Evolutionary conservation across 2,329 filamentous ascomycete genomes (phyloP), one percentile per base, ranked within the genome.

Genomic region (Gremmenia infestans): DNA sequence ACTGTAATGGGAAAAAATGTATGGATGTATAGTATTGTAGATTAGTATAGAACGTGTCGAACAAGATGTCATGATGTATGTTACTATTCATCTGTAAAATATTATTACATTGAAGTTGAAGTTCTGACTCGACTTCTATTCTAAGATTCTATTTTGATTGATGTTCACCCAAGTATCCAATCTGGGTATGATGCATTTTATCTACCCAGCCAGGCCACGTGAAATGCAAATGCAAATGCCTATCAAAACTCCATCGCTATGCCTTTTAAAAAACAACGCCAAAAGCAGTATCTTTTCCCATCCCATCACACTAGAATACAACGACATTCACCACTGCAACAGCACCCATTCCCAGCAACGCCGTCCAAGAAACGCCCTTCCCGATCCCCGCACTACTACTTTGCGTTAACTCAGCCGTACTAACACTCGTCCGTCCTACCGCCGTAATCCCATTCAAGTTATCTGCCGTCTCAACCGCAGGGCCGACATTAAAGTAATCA

Each of bases 401-500:
- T 9, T 54, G 49, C 5, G 60, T 64, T 53, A 69, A 56, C 43
- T 61, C 22, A 3, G 53, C 60, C 4, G 63, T 65, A 19, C 55
- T 62, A 2, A 68, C 59, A 42, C 12, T 57, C 11, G 64, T 66
- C 8, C 67, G 54, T 5, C 67, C 67, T 0, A 54, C 59, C 1
- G 60, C 60, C 2, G 67, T 72, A 54, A 85, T 72, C 8, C 73
- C 75, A 69, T 93, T 93, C 66, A 91, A 70, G 47, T 65, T 71
- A 71, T 94, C 89, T 2, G 88, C 85, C 0, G 85, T 85, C 6
- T 78, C 75, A 53, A 94, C 82, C 35, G 87, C 81, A 0, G 86
- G 83, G 0, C 86, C 89, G 57, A 85, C 78, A 69, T 89, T 86
- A 71, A 86, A 91, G 71, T 91, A 93, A 71, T 95, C 89, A 1